A percentile compares a stretch with the other conserved stretches of the same genome.
phyloP scores from a whole-genome alignment of 805 yeast genomes.

The Schizosaccharomyces octosporus region DNA sequence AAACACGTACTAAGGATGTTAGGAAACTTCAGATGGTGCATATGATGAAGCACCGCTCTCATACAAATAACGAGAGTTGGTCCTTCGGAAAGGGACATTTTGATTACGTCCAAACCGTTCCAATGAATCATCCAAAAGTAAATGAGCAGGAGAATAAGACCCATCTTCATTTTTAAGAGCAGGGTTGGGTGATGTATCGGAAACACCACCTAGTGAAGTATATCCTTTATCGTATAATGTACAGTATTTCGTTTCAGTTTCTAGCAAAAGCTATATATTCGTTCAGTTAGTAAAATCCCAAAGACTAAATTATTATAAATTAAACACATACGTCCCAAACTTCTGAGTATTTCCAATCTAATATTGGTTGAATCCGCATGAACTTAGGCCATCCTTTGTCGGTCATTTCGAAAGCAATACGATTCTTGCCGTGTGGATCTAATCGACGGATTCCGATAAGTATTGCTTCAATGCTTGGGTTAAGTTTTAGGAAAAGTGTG shows the following conservation, averaged over 20 bases:
- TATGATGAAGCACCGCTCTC: not conserved
- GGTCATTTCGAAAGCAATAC: slow-evolving; percentile 42
- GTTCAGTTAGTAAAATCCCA: not conserved
- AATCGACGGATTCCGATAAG: slow-evolving; percentile 70
- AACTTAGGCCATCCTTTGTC: slow-evolving; percentile 85
- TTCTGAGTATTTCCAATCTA: slow-evolving; percentile 66
- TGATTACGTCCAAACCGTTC: slow-evolving; percentile 25
- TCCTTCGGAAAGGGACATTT: not conserved
- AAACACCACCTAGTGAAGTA: slow-evolving; percentile 67
- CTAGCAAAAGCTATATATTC: slow-evolving; percentile 29
- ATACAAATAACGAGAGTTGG: not conserved
- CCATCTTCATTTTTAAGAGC: slow-evolving; percentile 15
- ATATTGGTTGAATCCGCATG: slow-evolving; percentile 60
- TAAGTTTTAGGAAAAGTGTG: slow-evolving; percentile 26
- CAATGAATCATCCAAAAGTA: slow-evolving; percentile 25
- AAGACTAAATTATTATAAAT: not conserved
- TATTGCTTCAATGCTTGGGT: slow-evolving; percentile 40
- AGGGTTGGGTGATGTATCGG: slow-evolving; percentile 53
- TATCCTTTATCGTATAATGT: slow-evolving; percentile 57
- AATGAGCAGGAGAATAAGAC: slow-evolving; percentile 29
- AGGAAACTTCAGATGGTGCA: not conserved
- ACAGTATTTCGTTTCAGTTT: slow-evolving; percentile 42
- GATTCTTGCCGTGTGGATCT: slow-evolving; percentile 54
- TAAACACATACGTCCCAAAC: slow-evolving; percentile 31
- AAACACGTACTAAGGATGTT: not conserved